phyloP scores from a whole-genome alignment of 2,329 filamentous ascomycete genomes.

The Thelonectria olida region DNA sequence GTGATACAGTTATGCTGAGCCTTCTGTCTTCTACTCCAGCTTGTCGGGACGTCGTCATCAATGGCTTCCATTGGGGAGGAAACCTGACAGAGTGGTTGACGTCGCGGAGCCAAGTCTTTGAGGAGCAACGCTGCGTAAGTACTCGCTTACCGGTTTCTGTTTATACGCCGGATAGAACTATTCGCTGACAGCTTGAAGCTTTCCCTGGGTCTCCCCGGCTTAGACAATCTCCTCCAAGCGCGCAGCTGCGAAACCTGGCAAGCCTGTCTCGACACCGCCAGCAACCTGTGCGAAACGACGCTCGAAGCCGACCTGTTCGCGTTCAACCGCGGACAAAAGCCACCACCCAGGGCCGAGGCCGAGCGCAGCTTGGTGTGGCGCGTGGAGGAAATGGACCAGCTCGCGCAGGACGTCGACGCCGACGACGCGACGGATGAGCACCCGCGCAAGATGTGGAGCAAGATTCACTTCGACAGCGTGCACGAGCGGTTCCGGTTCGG shows the following conservation, averaged over 20 bases:
- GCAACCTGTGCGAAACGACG: constrained; percentile 14
- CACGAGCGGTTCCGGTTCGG: constrained; percentile 29
- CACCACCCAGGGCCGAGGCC: constrained; percentile 2
- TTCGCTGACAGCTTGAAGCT: constrained; percentile 18
- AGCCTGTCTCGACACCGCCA: constrained; percentile 12
- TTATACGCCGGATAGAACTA: neutral
- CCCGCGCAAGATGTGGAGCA: constrained; percentile 30
- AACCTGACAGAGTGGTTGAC: constrained; percentile 35
- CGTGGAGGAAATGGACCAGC: constrained; percentile 28
- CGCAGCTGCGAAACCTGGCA: constrained; percentile 33
- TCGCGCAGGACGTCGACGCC: constrained; percentile 26
- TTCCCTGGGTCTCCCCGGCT: constrained; percentile 26
- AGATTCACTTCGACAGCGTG: constrained; percentile 26
- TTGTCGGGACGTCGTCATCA: constrained; percentile 31
- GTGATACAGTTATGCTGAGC: constrained; percentile 31
- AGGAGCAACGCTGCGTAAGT: constrained; percentile 35
- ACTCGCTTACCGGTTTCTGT: too few relatives aligned
- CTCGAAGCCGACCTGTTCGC: constrained; percentile 28
- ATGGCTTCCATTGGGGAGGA: constrained; percentile 30
- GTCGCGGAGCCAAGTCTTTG: constrained; percentile 27
- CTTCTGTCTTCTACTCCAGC: constrained; percentile 30
- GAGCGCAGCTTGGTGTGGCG: too few relatives aligned
- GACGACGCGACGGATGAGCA: constrained; percentile 27
- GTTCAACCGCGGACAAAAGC: constrained; percentile 23
- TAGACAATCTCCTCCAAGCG: constrained; percentile 25